Evolutionary conservation across 257 asterid genomes (phyloP).

Genomic region (Solanum pennellii): DNA sequence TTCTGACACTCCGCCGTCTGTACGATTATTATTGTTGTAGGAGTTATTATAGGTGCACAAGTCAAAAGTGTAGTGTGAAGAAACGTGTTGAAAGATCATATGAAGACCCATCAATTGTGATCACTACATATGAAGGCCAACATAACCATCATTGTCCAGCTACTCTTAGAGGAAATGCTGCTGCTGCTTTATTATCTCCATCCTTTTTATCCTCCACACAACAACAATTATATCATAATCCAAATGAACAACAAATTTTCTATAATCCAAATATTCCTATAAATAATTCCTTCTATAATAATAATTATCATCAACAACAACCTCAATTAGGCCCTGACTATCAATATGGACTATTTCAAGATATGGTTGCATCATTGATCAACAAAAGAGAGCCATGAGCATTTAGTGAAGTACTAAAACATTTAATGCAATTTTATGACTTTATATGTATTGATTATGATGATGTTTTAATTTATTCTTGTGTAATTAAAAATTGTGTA

Average conservation of each 20-base stretch:
- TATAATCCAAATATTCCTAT: slow-evolving; percentile 1
- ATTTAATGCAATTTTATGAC: slow-evolving; percentile 4
- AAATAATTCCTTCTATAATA: not conserved
- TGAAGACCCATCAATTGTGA: slow-evolving; percentile 63
- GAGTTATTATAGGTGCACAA: slow-evolving; percentile 84
- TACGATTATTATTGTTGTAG: slow-evolving; percentile 7
- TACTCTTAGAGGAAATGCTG: slow-evolving; percentile 44
- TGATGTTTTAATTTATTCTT: not conserved
- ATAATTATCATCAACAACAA: slow-evolving; percentile 2
- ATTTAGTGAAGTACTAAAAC: not conserved
- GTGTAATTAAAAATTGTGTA: not conserved
- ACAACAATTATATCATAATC: slow-evolving; percentile 3
- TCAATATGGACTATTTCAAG: slow-evolving; percentile 10
- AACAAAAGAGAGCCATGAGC: not conserved
- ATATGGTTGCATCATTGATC: slow-evolving; percentile 5
- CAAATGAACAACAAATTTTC: not conserved
- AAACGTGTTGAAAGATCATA: slow-evolving; percentile 76
- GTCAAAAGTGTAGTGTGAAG: slow-evolving; percentile 71
- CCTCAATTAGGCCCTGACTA: not conserved
- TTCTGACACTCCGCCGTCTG: not conserved
- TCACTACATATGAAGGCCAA: slow-evolving; percentile 88
- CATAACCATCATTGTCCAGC: slow-evolving; percentile 87
- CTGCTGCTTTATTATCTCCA: slow-evolving; percentile 21
- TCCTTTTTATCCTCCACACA: slow-evolving; percentile 23
- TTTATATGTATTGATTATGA: not conserved